Evolutionary conservation across 1,284 basidiomycete genomes (phyloP).

Genomic region (Malassezia vespertilionis): DNA sequence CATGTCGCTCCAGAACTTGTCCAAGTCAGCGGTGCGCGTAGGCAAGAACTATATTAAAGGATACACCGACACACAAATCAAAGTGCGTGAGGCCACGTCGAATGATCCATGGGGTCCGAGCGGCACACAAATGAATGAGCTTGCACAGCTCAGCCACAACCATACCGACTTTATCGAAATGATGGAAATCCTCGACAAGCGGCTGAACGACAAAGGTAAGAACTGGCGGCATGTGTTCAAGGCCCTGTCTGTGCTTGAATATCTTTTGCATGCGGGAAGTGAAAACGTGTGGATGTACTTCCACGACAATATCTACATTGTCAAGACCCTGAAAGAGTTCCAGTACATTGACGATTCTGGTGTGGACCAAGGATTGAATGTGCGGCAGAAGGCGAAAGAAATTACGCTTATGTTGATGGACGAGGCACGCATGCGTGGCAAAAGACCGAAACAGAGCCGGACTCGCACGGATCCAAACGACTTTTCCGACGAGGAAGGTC

Average conservation of each 20-base stretch:
- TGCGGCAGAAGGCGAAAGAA: constrained; percentile 97
- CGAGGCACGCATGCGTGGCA: constrained; percentile 70
- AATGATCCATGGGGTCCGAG: constrained; percentile 99
- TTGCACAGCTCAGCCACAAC: constrained; percentile 93
- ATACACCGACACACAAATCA: constrained; percentile 60
- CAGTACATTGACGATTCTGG: constrained; percentile 90
- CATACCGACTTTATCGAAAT: constrained; percentile 98
- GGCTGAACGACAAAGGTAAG: constrained; percentile 98
- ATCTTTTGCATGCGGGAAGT: constrained; percentile 87
- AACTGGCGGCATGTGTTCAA: constrained; percentile 99
- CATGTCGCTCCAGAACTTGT: constrained; percentile 45
- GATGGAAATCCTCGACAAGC: constrained; percentile 99
- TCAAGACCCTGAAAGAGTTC: constrained; percentile 99
- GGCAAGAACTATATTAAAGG: constrained; percentile 47
- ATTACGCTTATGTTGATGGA: constrained; percentile 93
- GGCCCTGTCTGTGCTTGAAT: constrained; percentile 91
- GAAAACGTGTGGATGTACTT: constrained; percentile 99
- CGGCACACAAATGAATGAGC: constrained; percentile 91
- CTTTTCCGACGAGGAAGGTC: constrained; percentile 60
- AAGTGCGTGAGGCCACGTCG: constrained; percentile 97
- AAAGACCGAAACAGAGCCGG: constrained; percentile 85
- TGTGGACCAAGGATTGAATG: constrained; percentile 92
- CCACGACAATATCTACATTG: constrained; percentile 85
- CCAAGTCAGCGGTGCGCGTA: constrained; percentile 42
- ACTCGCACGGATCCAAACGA: constrained; percentile 57